Percentiles rank a stretch among this genome's conserved stretches.
These are phyloP conservation scores for Coffea canephora DNA, from an alignment of 257 asterid species.

Conservation along the genomic window DNA sequence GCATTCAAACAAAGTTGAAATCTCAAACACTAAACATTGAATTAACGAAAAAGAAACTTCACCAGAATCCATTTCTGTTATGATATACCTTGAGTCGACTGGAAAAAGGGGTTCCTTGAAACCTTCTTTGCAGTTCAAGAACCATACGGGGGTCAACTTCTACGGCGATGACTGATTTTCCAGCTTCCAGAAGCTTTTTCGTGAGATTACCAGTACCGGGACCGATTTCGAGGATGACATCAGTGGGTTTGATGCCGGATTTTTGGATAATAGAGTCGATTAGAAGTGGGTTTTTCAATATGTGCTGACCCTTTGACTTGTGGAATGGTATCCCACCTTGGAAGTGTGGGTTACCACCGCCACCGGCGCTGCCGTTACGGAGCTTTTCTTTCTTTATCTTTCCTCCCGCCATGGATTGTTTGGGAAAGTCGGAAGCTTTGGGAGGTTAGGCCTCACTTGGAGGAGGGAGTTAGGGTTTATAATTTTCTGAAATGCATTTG, in stretches of 20 bases:
- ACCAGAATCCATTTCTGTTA: background rate
- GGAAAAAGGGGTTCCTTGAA: conserved; percentile 79
- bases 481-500: background rate
- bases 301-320: conserved; percentile 96
- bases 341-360: conserved; percentile 45
- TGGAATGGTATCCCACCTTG: conserved; percentile 91
- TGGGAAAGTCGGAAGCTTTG: background rate
- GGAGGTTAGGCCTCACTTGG: background rate
- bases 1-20: background rate
- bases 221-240: conserved; percentile 84
- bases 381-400: conserved; percentile 63
- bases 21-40: background rate
- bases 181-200: conserved; percentile 93
- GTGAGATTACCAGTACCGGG: conserved; percentile 98
- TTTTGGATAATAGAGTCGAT: conserved; percentile 83
- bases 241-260: conserved; percentile 87
- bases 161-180: conserved; percentile 81
- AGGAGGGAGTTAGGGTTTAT: conserved; percentile 10
- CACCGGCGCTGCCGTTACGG: conserved; percentile 31
- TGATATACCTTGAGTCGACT: conserved; percentile 52
- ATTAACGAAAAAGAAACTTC: background rate
- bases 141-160: conserved; percentile 98
- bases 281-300: conserved; percentile 76
- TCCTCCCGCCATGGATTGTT: conserved; percentile 81
- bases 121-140: conserved; percentile 83